A percentile compares a stretch with the other conserved stretches of the same genome.
phyloP scores from a whole-genome alignment of 1,284 basidiomycete species.

The Cryptococcus hybrid region DNA sequence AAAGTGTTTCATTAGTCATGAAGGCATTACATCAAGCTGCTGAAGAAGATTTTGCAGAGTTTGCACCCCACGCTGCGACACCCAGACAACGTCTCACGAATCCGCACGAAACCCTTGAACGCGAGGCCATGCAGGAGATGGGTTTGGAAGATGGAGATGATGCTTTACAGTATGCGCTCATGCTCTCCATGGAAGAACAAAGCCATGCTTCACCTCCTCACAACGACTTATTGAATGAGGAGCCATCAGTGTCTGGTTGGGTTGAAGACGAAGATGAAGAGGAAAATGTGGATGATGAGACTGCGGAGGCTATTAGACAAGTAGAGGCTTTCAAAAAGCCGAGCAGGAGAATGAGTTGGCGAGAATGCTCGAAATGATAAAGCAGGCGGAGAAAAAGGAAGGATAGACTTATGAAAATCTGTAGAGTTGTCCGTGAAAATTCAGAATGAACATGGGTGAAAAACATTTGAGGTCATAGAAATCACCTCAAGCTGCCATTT shows the following conservation, averaged over 20 bases:
- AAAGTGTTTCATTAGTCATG: slow-evolving; percentile 17
- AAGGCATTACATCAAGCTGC: slow-evolving; percentile 31
- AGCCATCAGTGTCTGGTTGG: no score
- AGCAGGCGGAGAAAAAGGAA: slow-evolving; percentile 23
- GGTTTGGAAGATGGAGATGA: slow-evolving; percentile 41
- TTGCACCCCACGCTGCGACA: slow-evolving; percentile 16
- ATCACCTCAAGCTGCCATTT: no score
- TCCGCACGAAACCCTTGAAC: slow-evolving; percentile 14
- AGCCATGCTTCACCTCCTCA: neutral
- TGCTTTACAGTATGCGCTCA: slow-evolving; percentile 41
- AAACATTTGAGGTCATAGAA: no score
- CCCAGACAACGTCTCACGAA: neutral
- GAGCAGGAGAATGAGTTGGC: slow-evolving; percentile 27
- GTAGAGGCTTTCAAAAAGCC: slow-evolving; percentile 15
- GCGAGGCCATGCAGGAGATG: slow-evolving; percentile 34
- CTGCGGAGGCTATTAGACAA: slow-evolving; percentile 17
- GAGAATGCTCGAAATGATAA: slow-evolving; percentile 33
- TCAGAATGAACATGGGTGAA: no score
- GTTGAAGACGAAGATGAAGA: neutral
- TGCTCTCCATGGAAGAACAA: slow-evolving; percentile 38
- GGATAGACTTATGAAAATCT: no score
- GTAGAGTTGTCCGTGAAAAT: no score
- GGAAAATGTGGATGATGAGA: slow-evolving; percentile 14
- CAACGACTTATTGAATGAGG: neutral
- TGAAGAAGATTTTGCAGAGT: slow-evolving; percentile 19